Percentiles rank a stretch among this genome's conserved stretches.
Conservation (phyloP, 2,329 filamentous ascomycete genomes). For the Juglanconis oblonga region DNA sequence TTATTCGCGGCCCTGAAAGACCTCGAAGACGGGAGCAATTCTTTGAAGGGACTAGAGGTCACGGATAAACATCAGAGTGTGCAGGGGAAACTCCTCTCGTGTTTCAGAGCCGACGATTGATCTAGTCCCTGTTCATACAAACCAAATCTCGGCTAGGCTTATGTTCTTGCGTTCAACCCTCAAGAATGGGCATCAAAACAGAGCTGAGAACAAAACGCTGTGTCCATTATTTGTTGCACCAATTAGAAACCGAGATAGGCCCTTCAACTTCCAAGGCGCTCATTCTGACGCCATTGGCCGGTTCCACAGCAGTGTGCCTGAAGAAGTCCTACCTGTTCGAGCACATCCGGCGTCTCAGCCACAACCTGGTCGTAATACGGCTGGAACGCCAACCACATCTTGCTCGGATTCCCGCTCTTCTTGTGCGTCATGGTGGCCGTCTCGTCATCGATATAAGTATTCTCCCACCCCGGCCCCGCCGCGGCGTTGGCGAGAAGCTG, state of each 20-base stretch:
- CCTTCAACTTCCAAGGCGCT: no score
- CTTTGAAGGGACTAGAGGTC: background rate
- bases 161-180: no score
- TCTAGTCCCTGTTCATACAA: no score
- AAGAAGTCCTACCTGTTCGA: no score
- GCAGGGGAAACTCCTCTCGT: background rate
- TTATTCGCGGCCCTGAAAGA: constrained; percentile 2
- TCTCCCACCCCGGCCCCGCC: constrained; percentile 31
- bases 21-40: constrained; percentile 6
- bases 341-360: constrained; percentile 46
- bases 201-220: no score
- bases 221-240: no score
- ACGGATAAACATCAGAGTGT: background rate
- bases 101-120: no score
- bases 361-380: constrained; percentile 53
- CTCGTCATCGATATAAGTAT: constrained; percentile 32
- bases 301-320: no score
- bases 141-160: no score
- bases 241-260: no score
- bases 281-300: no score
- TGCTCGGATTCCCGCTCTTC: constrained; percentile 41
- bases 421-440: constrained; percentile 29
- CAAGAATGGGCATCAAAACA: no score
- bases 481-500: constrained; percentile 64
- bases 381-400: constrained; percentile 52